Base-by-base conservation (phyloP, 75 land plant genomes). In the Azolla pinnata region DNA sequence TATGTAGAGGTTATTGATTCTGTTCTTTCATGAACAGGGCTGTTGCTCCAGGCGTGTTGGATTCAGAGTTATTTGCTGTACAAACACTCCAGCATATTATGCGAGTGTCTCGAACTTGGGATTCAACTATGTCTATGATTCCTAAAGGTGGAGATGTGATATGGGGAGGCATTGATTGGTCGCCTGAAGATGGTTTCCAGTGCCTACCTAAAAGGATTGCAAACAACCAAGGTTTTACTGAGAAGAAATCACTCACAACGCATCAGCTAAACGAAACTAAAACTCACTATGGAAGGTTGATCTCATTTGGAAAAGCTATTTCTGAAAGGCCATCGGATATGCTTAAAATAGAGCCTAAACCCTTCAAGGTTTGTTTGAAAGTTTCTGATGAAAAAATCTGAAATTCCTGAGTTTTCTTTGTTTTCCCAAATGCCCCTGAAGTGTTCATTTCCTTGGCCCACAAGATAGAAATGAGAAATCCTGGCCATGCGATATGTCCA, bases 221-320 rank as follows among this genome's bases (percentile, higher is more conserved):
- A n/a, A n/a, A n/a, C n/a, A n/a, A n/a, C n/a, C n/a, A n/a, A n/a
- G n/a, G n/a, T n/a, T n/a, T n/a, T n/a, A n/a, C n/a, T n/a, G n/a
- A n/a, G n/a, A n/a, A n/a, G n/a, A n/a, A n/a, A n/a, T n/a, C n/a
- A n/a, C n/a, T n/a, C n/a, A n/a, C n/a, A n/a, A n/a, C n/a, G n/a
- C n/a, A n/a, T n/a, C n/a, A n/a, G n/a, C n/a, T n/a, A n/a, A n/a
- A n/a, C n/a, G n/a, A n/a, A n/a, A n/a, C n/a, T n/a, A n/a, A n/a
- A n/a, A n/a, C 67, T 0, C 78, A 81, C 38, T 93, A 93, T 71
- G 98, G 98, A 45, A 74, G 98, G 54, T 69, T 93, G 18, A 66
- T 89, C 58, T 79, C 98, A 20, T 93, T 93, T 79, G 96, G 96
- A n/a, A 88, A 88, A 65, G 90, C 83, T 31, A 66, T 77, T 16